These are phyloP conservation scores for Botryococcus braunii DNA, from an alignment of 163 green algal genomes.

Conservation along the genomic window DNA sequence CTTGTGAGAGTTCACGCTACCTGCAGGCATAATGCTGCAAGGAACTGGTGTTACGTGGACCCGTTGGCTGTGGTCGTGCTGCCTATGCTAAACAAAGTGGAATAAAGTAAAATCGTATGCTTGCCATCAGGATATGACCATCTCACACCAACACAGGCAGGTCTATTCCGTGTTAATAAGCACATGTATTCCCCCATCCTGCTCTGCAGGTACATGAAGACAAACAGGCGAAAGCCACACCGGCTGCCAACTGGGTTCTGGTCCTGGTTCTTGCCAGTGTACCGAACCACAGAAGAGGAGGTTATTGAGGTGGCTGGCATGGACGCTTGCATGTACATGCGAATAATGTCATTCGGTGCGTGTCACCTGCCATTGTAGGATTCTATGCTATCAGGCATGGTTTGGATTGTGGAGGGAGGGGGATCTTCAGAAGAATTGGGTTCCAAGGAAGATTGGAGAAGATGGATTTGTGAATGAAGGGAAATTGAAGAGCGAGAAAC, in stretches of 20 bases:
- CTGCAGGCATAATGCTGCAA: too few species aligned
- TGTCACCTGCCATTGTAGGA: too few species aligned
- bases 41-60: too few species aligned
- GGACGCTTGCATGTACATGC: slow-evolving; percentile 64
- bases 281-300: slow-evolving; percentile 26
- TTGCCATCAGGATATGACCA: background rate
- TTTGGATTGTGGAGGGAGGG: too few species aligned
- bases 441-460: too few species aligned
- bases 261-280: slow-evolving; percentile 8
- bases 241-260: slow-evolving; percentile 2
- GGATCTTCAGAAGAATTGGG: too few species aligned
- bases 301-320: slow-evolving; percentile 46
- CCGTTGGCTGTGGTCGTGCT: too few species aligned
- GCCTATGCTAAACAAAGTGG: too few species aligned
- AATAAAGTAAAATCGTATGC: background rate
- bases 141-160: background rate
- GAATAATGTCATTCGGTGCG: slow-evolving; percentile 58
- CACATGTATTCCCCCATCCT: background rate
- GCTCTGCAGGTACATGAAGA: slow-evolving; percentile 5
- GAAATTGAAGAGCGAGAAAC: too few species aligned
- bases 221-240: background rate
- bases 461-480: too few species aligned
- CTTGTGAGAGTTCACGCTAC: too few species aligned
- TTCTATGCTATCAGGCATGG: too few species aligned
- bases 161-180: background rate